These are phyloP conservation scores for Oidium heveae DNA, from an alignment of 2,329 filamentous ascomycete genomes.

Conservation along the genomic window DNA sequence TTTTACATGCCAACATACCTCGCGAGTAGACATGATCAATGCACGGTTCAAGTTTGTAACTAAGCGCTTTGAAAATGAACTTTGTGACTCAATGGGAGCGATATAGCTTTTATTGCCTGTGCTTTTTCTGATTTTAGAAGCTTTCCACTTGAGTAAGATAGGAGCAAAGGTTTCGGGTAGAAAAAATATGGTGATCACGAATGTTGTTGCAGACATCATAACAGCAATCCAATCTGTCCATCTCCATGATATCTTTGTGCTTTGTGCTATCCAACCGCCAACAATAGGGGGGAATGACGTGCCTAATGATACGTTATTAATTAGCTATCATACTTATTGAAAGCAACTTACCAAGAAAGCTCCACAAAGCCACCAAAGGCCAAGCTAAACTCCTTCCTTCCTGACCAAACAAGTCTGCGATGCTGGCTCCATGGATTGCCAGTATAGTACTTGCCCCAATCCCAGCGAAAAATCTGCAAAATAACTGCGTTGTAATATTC, in stretches of 20 bases:
- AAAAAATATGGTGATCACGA: conserved; percentile 17
- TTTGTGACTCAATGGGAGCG: conserved; percentile 5
- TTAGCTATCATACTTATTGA: not conserved
- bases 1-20: not conserved
- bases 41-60: conserved; percentile 2
- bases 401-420: conserved; percentile 34
- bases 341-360: not conserved
- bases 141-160: conserved; percentile 22
- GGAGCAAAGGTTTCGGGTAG: conserved; percentile 26
- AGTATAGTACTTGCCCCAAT: conserved; percentile 25
- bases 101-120: conserved; percentile 4
- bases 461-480: conserved; percentile 27
- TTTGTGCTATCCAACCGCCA: conserved; percentile 20
- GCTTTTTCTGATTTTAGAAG: conserved; percentile 16
- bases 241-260: conserved; percentile 24
- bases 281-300: conserved; percentile 15
- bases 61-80: not conserved
- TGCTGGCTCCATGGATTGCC: conserved; percentile 26
- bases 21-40: conserved; percentile 3
- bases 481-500: conserved; percentile 26
- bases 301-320: conserved; percentile 2
- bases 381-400: conserved; percentile 12
- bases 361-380: not conserved
- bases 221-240: conserved; percentile 30
- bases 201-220: conserved; percentile 21